Evolutionary conservation across 148 eudicot genomes (phyloP), one percentile per base, ranked within the genome.

Genomic region (Nepenthes mirabilis): DNA sequence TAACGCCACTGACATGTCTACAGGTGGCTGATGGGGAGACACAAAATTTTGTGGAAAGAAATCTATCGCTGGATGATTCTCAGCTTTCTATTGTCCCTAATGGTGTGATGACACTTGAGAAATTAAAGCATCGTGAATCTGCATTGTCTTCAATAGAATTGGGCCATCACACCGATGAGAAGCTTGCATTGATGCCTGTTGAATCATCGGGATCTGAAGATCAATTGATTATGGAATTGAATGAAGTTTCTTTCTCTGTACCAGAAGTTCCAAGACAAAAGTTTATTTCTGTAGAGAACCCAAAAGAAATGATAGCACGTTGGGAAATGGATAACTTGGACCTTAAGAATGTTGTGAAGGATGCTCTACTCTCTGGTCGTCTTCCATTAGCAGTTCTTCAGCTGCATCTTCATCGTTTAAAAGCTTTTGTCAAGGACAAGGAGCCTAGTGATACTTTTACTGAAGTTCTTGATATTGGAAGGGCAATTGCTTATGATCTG

Each of bases 301-400:
- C 98, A 36, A 83, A 79, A 71, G 98, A 91, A 63, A 91, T 88
- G 96, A 82, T 91, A 66, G 81, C 95, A 62, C 96, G 98, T 14
- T 91, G 98, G 98, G 82, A 80, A 67, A 56, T 79, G 61, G 93
- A 79, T 55, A 79, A 88, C 75, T 67, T 88, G 80, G 96, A 88
- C 75, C 71, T 83, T 23, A 88, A 73, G 76, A 80, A 78, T 68
- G 77, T 91, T 47, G 96, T 91, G 50, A 82, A 79, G 69, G 98
- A 91, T 72, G 98, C 98, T 56, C 67, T 91, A 63, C 65, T 82
- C 60, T 85, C 96, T 73, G 96, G 94, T 13, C 98, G 98, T 59
- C 90, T 91, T 74, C 98, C 98, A 60, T 61, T 91, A 63, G 98
- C 98, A 45, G 98, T 91, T 64, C 96, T 91, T 64, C 87, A 86